These are phyloP conservation scores for Metschnikowia kunwiensis DNA, from an alignment of 805 yeast species.

Conservation along the genomic window DNA sequence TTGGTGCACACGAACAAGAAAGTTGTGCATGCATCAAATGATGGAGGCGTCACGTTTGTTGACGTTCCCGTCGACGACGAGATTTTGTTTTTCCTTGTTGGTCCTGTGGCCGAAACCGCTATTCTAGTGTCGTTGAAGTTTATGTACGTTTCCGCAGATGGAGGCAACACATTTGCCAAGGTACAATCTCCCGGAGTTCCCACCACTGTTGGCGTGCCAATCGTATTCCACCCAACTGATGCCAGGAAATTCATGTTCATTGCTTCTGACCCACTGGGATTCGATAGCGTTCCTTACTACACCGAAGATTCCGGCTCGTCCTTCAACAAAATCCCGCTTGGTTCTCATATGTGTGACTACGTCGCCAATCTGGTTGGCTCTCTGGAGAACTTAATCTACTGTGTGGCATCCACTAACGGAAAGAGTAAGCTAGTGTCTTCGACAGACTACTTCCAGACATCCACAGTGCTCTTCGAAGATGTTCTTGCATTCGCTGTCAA, in stretches of 20 bases:
- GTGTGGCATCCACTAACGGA: slow-evolving; percentile 48
- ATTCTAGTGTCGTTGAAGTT: slow-evolving; percentile 49
- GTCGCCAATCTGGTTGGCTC: slow-evolving; percentile 52
- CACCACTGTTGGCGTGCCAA: slow-evolving; percentile 31
- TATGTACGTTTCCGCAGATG: slow-evolving; percentile 61
- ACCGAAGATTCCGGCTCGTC: slow-evolving; percentile 66
- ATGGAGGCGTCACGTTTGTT: slow-evolving; percentile 58
- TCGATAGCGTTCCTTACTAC: slow-evolving; percentile 55
- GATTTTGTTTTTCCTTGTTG: slow-evolving; percentile 55
- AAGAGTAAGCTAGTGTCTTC: slow-evolving; percentile 43
- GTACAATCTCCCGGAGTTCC: slow-evolving; percentile 43
- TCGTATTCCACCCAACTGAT: slow-evolving; percentile 62
- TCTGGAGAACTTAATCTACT: slow-evolving; percentile 53
- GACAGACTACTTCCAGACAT: slow-evolving; percentile 47
- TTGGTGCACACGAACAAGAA: slow-evolving; percentile 54
- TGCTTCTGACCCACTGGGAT: slow-evolving; percentile 59
- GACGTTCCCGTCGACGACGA: slow-evolving; percentile 38
- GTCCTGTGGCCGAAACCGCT: slow-evolving; percentile 56
- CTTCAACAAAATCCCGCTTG: slow-evolving; percentile 53
- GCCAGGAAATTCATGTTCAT: slow-evolving; percentile 63
- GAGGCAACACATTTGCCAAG: slow-evolving; percentile 57
- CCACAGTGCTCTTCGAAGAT: slow-evolving; percentile 45
- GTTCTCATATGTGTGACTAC: slow-evolving; percentile 63
- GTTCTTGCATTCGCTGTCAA: slow-evolving; percentile 73
- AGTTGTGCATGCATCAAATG: slow-evolving; percentile 61